Evolutionary conservation across 495 filamentous ascomycete species (phyloP).

Genomic region (Collariella sp.): DNA sequence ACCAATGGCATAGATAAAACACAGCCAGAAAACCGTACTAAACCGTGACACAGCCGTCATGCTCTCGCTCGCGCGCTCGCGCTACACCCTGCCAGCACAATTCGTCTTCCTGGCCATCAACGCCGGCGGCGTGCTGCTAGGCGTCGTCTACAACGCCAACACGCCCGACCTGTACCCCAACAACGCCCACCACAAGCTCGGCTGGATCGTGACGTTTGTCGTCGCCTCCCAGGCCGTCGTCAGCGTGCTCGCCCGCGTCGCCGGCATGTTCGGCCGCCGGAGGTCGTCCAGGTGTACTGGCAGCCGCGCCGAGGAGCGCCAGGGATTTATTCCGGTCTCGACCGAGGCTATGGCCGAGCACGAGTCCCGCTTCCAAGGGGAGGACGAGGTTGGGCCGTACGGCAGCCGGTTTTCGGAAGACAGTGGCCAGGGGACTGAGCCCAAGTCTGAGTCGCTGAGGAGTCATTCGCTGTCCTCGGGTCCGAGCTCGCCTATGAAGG

Average conservation of each 20-base stretch:
- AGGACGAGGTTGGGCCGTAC: slow-evolving; percentile 40
- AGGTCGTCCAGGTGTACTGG: slow-evolving; percentile 3
- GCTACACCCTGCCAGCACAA: slow-evolving; percentile 63
- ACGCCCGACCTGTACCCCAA: slow-evolving; percentile 85
- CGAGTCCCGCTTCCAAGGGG: slow-evolving; percentile 35
- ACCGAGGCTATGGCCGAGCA: slow-evolving; percentile 58
- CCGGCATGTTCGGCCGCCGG: slow-evolving; percentile 26
- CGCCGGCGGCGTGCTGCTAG: slow-evolving; percentile 59
- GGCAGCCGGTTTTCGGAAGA: slow-evolving; percentile 64
- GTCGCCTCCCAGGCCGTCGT: slow-evolving; percentile 59
- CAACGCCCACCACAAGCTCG: slow-evolving; percentile 81
- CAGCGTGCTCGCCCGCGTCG: slow-evolving; percentile 50
- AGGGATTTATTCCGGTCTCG: slow-evolving; percentile 59
- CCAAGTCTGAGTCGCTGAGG: slow-evolving; percentile 54
- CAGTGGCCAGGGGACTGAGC: slow-evolving; percentile 83
- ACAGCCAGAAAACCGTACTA: not conserved
- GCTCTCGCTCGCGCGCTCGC: slow-evolving; percentile 75
- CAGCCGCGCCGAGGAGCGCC: slow-evolving; percentile 30
- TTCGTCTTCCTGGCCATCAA: slow-evolving; percentile 68
- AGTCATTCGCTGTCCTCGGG: slow-evolving; percentile 55
- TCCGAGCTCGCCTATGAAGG: slow-evolving; percentile 42
- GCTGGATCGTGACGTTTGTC: slow-evolving; percentile 75
- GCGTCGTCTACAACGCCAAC: slow-evolving; percentile 67
- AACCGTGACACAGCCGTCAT: slow-evolving; percentile 56
- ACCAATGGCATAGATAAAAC: not conserved